phyloP scores from a whole-genome alignment of 75 land plant genomes.

The Pinus tabuliformis region DNA sequence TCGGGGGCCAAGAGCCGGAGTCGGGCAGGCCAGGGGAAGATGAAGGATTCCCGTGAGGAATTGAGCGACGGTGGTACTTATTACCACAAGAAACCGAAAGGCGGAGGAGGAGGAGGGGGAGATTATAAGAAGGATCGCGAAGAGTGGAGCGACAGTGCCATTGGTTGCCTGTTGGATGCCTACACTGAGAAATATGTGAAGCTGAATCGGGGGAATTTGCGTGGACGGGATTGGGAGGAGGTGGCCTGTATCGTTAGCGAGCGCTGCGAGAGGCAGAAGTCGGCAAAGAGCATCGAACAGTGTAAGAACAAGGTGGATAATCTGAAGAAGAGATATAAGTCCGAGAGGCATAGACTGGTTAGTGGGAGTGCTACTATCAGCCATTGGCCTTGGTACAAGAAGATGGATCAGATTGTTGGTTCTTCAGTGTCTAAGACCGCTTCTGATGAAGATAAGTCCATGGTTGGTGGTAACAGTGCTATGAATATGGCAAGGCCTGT shows the following conservation, averaged over 20 bases:
- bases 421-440: slow-evolving; percentile 23
- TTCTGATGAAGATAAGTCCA: slow-evolving; percentile 46
- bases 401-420: slow-evolving; percentile 73
- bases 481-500: slow-evolving; percentile 12
- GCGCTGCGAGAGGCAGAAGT: slow-evolving; percentile 60
- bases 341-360: slow-evolving; percentile 61
- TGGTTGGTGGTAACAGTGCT: slow-evolving; percentile 7
- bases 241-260: slow-evolving; percentile 79
- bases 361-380: slow-evolving; percentile 39
- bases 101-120: slow-evolving; percentile 12
- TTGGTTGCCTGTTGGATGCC: slow-evolving; percentile 75
- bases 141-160: slow-evolving; percentile 94
- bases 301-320: slow-evolving; percentile 97
- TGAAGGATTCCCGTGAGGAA: slow-evolving; percentile 48
- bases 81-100: slow-evolving; percentile 18
- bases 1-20: neutral
- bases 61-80: slow-evolving; percentile 37
- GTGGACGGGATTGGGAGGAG: slow-evolving; percentile 98
- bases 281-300: slow-evolving; percentile 88
- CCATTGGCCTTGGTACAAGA: slow-evolving; percentile 86
- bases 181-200: slow-evolving; percentile 83
- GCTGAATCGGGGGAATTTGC: slow-evolving; percentile 84
- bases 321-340: slow-evolving; percentile 90
- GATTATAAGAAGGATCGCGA: slow-evolving; percentile 78
- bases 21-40: slow-evolving; percentile 18